Evolutionary conservation across 2,329 filamentous ascomycete genomes (phyloP), one percentile per base, ranked within the genome.

Genomic region (Talaromyces sp.): DNA sequence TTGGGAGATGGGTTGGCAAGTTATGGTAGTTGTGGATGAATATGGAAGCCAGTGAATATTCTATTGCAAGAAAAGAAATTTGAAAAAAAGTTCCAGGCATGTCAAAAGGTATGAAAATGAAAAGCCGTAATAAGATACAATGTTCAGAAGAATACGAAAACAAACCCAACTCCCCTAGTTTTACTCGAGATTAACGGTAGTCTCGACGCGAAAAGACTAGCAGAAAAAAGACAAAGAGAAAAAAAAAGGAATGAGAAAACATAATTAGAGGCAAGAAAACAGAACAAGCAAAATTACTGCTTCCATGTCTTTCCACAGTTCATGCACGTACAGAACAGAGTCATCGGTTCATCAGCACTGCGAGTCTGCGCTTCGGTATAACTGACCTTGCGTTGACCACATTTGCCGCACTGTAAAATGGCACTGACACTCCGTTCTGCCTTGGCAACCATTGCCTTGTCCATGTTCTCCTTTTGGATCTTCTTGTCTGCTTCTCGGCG

Each of bases 341-440:
- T 81, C 78, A 81, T 81, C 71, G 94, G 94, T 79, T 98, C 95
- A 85, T 99, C 95, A 67, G 95, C 95, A 80, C 87, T 90, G 66
- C 95, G 85, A 16, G 95, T 99, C 82, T 99, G 95, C 4, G 95
- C 95, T 79, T 99, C 95, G 56, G 87, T 92, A 78, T 99, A 99
- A 77, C 89, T 92, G 73, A 98, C 95, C 82, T 92, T 93, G 82
- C 90, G 93, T 84, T 96, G 85, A 70, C 90, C 90, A 79, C 95
- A 99, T 77, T 92, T 93, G 72, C 92, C 87, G 79, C 95, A 99
- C 78, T 91, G 89, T 71, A 98, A 83, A 61, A 89, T 91, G 73
- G 90, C 89, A 74, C 89, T 92, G 79, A 97, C 92, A 73, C 89
- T 93, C 83, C 92, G 95, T 78, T 96, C 89, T 18, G 87, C 90